Evolutionary conservation across 768 basidiomycete genomes (phyloP).

Genomic region (Rhodotorula toruloides): DNA sequence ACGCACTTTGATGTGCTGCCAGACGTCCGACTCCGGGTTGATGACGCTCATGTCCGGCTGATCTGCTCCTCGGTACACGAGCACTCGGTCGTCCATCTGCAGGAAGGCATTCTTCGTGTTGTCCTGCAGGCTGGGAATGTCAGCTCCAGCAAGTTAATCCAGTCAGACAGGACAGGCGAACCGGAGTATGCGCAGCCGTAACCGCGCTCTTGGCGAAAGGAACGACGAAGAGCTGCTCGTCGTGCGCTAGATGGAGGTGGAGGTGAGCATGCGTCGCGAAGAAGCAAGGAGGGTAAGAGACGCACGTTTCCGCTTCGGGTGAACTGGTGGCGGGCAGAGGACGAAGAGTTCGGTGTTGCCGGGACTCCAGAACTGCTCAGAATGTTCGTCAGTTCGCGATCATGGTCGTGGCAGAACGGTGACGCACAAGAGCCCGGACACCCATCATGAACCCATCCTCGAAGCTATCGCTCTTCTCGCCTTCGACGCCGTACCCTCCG

Average conservation of each 20-base stretch:
- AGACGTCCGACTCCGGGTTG: slow-evolving; percentile 94
- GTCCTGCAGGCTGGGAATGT: slow-evolving; percentile 57
- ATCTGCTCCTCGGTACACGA: slow-evolving; percentile 91
- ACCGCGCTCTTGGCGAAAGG: slow-evolving; percentile 95
- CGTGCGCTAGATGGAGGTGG: too few relatives aligned
- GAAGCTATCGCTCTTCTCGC: slow-evolving; percentile 49
- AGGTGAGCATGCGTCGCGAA: too few relatives aligned
- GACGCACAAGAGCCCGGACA: slow-evolving; percentile 63
- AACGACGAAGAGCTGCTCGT: slow-evolving; percentile 70
- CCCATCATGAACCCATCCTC: slow-evolving; percentile 84
- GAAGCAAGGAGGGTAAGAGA: background rate
- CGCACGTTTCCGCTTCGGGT: slow-evolving; percentile 30
- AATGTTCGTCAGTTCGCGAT: slow-evolving; percentile 4
- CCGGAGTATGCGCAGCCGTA: slow-evolving; percentile 83
- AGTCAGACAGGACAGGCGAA: slow-evolving; percentile 48
- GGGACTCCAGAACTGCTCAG: slow-evolving; percentile 77
- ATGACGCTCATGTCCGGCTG: slow-evolving; percentile 98
- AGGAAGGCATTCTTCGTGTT: slow-evolving; percentile 93
- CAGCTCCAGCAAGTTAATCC: background rate
- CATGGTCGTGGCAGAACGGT: background rate
- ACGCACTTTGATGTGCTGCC: slow-evolving; percentile 86
- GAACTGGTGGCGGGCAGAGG: slow-evolving; percentile 56
- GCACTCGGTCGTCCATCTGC: slow-evolving; percentile 87
- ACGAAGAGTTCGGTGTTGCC: slow-evolving; percentile 85
- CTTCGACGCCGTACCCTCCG: slow-evolving; percentile 26